Conservation (phyloP, 2,329 filamentous ascomycete genomes). For the Xylaria sp. region DNA sequence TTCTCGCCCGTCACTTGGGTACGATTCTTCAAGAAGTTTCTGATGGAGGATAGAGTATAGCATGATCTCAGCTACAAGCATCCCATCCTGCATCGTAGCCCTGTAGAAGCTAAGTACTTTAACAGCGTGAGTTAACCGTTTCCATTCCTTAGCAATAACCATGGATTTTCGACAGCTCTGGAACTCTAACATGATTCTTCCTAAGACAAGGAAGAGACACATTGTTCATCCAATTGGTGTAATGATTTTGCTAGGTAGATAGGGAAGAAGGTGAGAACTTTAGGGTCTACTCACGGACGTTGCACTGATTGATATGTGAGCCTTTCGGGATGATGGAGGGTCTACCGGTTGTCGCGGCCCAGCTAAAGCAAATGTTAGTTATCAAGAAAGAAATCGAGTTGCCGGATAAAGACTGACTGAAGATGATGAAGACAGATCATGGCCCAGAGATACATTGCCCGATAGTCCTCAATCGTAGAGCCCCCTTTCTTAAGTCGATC, state of each 20-base stretch:
- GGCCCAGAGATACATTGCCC: constrained; percentile 51
- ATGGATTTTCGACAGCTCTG: background rate
- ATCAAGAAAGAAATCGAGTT: background rate
- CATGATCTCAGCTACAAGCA: constrained; percentile 54
- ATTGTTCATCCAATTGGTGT: background rate
- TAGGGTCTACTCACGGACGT: constrained; percentile 41
- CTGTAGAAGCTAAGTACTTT: constrained; percentile 53
- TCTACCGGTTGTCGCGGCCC: constrained; percentile 54
- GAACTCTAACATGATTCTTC: background rate
- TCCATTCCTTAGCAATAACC: background rate
- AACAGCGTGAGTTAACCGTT: constrained; percentile 8
- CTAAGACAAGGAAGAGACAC: background rate
- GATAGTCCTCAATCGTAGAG: constrained; percentile 49
- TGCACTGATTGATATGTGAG: constrained; percentile 53
- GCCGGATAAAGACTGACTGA: constrained; percentile 43
- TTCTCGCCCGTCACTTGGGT: constrained; percentile 47
- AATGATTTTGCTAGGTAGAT: background rate
- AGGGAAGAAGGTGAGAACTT: background rate
- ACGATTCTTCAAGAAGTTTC: constrained; percentile 48
- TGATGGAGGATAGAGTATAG: constrained; percentile 52
- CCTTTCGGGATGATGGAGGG: constrained; percentile 52
- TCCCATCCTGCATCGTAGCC: constrained; percentile 54
- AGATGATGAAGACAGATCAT: constrained; percentile 52
- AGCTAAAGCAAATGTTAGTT: constrained; percentile 44
- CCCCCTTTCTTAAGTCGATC: constrained; percentile 49